These are phyloP conservation scores for Fraxinus xanthoxyloides DNA, from an alignment of 305 asterid genomes.

Conservation along the genomic window DNA sequence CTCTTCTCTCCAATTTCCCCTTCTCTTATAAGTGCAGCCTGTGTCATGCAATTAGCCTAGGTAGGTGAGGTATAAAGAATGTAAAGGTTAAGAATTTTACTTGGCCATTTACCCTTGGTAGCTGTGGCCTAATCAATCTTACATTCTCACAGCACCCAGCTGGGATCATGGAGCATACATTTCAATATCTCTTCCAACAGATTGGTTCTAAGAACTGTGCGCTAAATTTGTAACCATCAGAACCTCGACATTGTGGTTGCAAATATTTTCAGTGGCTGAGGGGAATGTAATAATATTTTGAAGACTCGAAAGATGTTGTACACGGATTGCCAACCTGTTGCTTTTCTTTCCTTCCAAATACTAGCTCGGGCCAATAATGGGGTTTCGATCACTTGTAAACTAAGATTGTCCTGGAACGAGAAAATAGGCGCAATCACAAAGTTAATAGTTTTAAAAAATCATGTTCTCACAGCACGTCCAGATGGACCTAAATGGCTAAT, in stretches of 20 bases:
- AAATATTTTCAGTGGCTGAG: conserved; percentile 25
- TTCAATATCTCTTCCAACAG: conserved; percentile 72
- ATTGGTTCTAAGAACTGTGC: conserved; percentile 79
- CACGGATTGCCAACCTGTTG: conserved; percentile 79
- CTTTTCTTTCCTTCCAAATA: conserved; percentile 87
- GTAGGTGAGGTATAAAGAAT: conserved; percentile 35
- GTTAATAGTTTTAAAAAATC: no score
- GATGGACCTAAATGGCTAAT: neutral
- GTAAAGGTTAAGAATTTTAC: conserved; percentile 78
- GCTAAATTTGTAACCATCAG: conserved; percentile 64
- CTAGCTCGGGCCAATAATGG: conserved; percentile 77
- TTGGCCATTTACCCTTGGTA: conserved; percentile 89
- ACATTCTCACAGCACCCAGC: conserved; percentile 33
- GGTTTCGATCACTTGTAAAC: conserved; percentile 80
- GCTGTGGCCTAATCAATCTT: conserved; percentile 81
- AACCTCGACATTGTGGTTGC: conserved; percentile 84
- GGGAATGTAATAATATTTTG: conserved; percentile 47
- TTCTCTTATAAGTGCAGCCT: no score
- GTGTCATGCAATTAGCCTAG: no score
- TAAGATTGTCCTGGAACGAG: conserved; percentile 19
- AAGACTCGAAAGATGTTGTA: conserved; percentile 61
- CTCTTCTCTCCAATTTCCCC: no score
- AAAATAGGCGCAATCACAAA: neutral
- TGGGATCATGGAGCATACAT: neutral
- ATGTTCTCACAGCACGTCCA: neutral